A percentile compares a stretch with the other conserved stretches of the same genome.
phyloP scores from a whole-genome alignment of 176 grass and related monocot species.

The Stipa capillata region DNA sequence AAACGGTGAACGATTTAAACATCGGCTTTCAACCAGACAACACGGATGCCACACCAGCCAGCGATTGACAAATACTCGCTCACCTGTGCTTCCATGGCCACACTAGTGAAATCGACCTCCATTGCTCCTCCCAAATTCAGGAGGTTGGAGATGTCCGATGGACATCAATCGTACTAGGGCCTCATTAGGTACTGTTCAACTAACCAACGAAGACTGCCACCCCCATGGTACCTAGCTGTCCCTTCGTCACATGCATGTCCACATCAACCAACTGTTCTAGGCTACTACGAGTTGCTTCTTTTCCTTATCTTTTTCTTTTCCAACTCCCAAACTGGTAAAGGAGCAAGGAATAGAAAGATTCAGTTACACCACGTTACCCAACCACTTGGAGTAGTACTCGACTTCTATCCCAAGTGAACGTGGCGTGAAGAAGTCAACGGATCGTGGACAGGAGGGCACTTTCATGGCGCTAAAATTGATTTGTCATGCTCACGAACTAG shows the following conservation, averaged over 20 bases:
- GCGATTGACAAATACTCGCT: not conserved
- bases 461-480: not conserved
- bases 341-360: not conserved
- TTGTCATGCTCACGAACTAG: not conserved
- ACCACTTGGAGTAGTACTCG: not conserved
- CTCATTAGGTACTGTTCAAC: not conserved
- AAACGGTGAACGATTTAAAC: not conserved
- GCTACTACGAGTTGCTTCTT: not conserved
- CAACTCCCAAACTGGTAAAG: not conserved
- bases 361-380: not conserved
- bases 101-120: not conserved
- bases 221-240: not conserved
- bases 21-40: not conserved
- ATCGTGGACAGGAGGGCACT: not conserved
- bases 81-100: not conserved
- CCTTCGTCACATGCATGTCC: slow-evolving; percentile 15
- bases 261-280: slow-evolving; percentile 17
- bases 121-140: not conserved
- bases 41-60: not conserved
- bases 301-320: not conserved
- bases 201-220: not conserved
- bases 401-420: not conserved
- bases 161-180: not conserved
- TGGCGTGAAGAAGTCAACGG: not conserved
- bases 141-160: not conserved